Percentiles rank a stretch among this genome's conserved stretches.
phyloP scores from a whole-genome alignment of 805 yeast genomes.

The Starmerella bombicola region DNA sequence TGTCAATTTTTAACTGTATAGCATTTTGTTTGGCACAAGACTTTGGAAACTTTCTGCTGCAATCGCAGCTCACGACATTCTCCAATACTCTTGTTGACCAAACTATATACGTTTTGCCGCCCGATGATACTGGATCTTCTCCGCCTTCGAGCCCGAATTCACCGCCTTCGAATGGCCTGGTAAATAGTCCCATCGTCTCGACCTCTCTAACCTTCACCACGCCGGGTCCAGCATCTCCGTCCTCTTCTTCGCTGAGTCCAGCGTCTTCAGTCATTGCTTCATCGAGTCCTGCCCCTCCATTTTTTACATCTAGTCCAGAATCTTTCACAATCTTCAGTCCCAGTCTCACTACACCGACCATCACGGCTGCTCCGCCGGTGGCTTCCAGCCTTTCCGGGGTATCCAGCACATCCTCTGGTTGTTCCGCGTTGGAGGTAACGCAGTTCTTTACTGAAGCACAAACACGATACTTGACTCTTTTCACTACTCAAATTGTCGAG shows the following conservation, averaged over 20 bases:
- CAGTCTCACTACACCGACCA: too few species aligned
- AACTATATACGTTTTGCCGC: slow-evolving; percentile 9
- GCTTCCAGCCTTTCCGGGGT: not conserved
- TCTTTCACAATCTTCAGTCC: too few species aligned
- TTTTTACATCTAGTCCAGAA: not conserved
- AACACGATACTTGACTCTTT: not conserved
- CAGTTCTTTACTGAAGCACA: not conserved
- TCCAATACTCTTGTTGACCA: slow-evolving; percentile 11
- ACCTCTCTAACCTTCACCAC: not conserved
- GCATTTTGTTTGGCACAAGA: slow-evolving; percentile 4
- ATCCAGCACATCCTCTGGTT: not conserved
- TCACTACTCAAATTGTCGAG: too few species aligned
- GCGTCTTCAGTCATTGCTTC: not conserved
- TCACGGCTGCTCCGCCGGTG: too few species aligned
- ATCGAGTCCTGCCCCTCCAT: not conserved
- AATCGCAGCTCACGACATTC: slow-evolving; percentile 13
- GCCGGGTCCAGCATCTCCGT: not conserved
- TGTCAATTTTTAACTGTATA: not conserved
- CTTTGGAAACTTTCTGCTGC: slow-evolving; percentile 9
- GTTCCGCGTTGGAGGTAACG: not conserved
- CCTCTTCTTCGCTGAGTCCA: not conserved
- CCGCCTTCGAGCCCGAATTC: not conserved
- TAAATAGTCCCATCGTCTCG: too few species aligned
- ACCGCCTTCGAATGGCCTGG: not conserved
- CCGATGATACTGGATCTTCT: not conserved